Percentiles rank a stretch among this genome's conserved stretches.
Conservation (phyloP, 2,329 filamentous ascomycete genomes). For the Penicillium nordicum region DNA sequence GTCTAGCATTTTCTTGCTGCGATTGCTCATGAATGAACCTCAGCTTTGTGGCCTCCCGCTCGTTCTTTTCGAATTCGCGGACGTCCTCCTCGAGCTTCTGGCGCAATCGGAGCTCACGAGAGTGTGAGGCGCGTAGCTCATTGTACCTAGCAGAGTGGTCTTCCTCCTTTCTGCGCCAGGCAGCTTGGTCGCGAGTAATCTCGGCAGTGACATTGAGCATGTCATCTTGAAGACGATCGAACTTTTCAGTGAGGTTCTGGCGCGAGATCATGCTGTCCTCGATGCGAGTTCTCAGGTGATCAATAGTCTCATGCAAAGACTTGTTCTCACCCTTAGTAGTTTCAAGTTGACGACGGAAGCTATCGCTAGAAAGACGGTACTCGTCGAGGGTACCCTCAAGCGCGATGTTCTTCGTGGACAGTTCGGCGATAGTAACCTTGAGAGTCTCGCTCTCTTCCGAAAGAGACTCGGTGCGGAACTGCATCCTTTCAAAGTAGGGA, state of each 20-base stretch:
- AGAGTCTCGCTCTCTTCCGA: conserved; percentile 63
- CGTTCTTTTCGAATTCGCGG: conserved; percentile 62
- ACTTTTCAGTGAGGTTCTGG: conserved; percentile 78
- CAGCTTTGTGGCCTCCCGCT: conserved; percentile 72
- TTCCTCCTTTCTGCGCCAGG: conserved; percentile 67
- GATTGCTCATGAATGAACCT: conserved; percentile 72
- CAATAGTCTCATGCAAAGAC: conserved; percentile 69
- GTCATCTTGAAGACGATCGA: conserved; percentile 80
- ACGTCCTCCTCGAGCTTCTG: conserved; percentile 60
- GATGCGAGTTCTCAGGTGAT: conserved; percentile 71
- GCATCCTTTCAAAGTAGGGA: conserved; percentile 59
- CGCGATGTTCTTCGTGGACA: conserved; percentile 59
- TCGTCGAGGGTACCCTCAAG: conserved; percentile 62
- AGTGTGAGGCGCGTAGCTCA: conserved; percentile 54
- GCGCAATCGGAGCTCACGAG: conserved; percentile 65
- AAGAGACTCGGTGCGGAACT: conserved; percentile 65
- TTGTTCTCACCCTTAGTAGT: conserved; percentile 61
- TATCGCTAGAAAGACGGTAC: conserved; percentile 58
- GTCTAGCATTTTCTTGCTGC: conserved; percentile 58
- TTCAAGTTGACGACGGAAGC: conserved; percentile 53
- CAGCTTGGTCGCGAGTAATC: conserved; percentile 76
- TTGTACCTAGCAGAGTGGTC: conserved; percentile 55
- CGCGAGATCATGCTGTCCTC: conserved; percentile 82
- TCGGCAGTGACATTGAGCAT: conserved; percentile 76
- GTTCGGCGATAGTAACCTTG: conserved; percentile 51